Evolutionary conservation across 306 rosid species (phyloP), one percentile per base, ranked within the genome.

Genomic region (Alnus rubra): DNA sequence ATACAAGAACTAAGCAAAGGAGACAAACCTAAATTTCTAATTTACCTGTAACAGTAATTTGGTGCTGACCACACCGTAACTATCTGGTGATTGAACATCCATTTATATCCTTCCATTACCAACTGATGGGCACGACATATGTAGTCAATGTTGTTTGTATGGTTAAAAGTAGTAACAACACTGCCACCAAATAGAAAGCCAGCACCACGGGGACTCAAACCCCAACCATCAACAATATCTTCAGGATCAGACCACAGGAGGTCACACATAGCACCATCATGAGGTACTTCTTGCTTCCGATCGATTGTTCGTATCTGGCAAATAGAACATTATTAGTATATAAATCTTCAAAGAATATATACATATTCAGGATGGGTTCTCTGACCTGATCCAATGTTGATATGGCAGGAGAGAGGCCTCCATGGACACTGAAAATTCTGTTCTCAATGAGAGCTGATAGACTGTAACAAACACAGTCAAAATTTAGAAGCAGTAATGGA

Each of bases 51-150:
- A 80, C 99, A 96, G 84, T 96, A 96, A 90, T 96, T 96, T 59
- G 98, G 99, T 77, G 99, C 99, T 45, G 99, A 96, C 99, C 99
- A 96, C 16, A 96, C 99, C 48, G 99, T 96, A 60, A 96, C 98
- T 82, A 96, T 96, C 94, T 96, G 99, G 78, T 86, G 84, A 85
- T 93, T 91, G 80, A 96, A 96, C 99, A 96, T 96, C 99, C 99
- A 96, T 80, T 96, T 96, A 88, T 91, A 96, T 47, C 99, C 99
- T 87, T 96, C 99, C 99, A 96, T 96, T 50, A 96, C 99, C 94
- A 96, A 88, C 88, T 96, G 99, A 88, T 96, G 99, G 65, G 99
- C 99, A 51, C 99, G 99, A 31, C 97, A 96, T 77, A 96, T 96
- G 86, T 93, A 96, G 78, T 91, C 99, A 49, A 96, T 91, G 84